These are phyloP conservation scores for Dipodascopsis uninucleata DNA, from an alignment of 805 yeast species.

Conservation along the genomic window DNA sequence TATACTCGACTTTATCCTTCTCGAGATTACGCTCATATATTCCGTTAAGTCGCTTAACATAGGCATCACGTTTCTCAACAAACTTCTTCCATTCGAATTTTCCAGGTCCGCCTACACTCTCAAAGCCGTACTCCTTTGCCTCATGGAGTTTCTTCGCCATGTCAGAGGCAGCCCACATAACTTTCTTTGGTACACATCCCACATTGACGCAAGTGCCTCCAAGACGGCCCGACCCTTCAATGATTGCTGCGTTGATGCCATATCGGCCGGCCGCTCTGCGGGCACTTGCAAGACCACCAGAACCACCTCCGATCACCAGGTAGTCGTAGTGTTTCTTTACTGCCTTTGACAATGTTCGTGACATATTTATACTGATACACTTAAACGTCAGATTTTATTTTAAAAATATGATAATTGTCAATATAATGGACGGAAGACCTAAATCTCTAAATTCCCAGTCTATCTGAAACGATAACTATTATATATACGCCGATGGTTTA, in stretches of 20 bases:
- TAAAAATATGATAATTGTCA: too few relatives aligned
- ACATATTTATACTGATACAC: too few relatives aligned
- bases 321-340: slow-evolving; percentile 68
- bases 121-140: slow-evolving; percentile 80
- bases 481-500: too few relatives aligned
- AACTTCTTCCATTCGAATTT: slow-evolving; percentile 79
- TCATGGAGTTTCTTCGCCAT: slow-evolving; percentile 70
- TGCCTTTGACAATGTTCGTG: too few relatives aligned
- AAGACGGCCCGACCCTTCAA: slow-evolving; percentile 69
- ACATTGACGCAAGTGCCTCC: slow-evolving; percentile 99
- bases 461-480: too few relatives aligned
- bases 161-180: slow-evolving; percentile 98
- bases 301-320: slow-evolving; percentile 97
- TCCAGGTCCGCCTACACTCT: slow-evolving; percentile 52
- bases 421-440: too few relatives aligned
- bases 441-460: too few relatives aligned
- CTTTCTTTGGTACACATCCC: slow-evolving; percentile 98
- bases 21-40: slow-evolving; percentile 83
- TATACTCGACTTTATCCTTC: slow-evolving; percentile 83
- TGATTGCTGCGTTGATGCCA: slow-evolving; percentile 81
- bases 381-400: too few relatives aligned
- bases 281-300: slow-evolving; percentile 98
- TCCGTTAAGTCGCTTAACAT: slow-evolving; percentile 80
- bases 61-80: slow-evolving; percentile 89
- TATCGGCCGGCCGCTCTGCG: slow-evolving; percentile 85